phyloP scores from a whole-genome alignment of 2,329 filamentous ascomycete genomes.

The Xylaria polymorpha region DNA sequence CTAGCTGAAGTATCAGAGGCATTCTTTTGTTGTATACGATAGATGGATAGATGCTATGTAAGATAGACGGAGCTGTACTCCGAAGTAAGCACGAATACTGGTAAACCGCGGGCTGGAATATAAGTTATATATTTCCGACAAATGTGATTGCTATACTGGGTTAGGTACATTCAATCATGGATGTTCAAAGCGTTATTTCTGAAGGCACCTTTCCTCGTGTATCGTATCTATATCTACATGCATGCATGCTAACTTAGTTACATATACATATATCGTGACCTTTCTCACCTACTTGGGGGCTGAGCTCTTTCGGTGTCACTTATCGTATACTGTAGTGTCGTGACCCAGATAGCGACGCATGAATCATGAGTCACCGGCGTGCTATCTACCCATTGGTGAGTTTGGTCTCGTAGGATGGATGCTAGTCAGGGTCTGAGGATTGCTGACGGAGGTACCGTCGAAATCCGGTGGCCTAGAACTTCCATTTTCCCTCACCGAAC shows the following conservation, averaged over 20 bases:
- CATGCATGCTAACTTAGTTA: background rate
- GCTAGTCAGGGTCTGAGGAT: background rate
- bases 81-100: conserved; percentile 1
- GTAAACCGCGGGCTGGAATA: background rate
- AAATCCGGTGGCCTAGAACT: conserved; percentile 9
- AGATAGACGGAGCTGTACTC: background rate
- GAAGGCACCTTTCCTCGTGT: background rate
- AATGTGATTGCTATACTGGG: background rate
- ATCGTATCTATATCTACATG: background rate
- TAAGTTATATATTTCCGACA: background rate
- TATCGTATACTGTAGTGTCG: background rate
- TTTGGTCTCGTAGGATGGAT: conserved; percentile 1
- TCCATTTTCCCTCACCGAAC: background rate
- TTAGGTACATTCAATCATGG: background rate
- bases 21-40: conserved; percentile 47
- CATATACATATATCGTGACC: background rate
- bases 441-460: conserved; percentile 4
- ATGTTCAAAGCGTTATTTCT: background rate
- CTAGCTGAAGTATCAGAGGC: conserved; percentile 54
- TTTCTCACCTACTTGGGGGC: background rate
- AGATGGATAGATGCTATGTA: background rate
- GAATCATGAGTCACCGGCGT: conserved; percentile 28
- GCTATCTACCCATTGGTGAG: conserved; percentile 13
- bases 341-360: background rate
- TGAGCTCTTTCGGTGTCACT: conserved; percentile 1